A percentile compares a stretch with the other conserved stretches of the same genome.
Conservation (phyloP, 257 asterid genomes). For the Fraxinus anomala region DNA sequence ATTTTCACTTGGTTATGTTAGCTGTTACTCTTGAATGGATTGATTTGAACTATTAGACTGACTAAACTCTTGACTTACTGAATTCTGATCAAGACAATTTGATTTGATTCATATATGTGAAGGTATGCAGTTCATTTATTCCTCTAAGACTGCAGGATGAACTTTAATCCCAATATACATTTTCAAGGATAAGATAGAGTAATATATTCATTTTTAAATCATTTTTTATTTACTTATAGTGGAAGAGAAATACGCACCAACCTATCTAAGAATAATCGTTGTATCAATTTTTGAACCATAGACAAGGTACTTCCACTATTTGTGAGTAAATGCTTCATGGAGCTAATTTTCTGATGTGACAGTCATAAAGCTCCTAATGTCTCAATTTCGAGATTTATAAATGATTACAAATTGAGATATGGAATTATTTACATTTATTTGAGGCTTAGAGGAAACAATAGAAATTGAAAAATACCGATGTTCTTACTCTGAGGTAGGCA, state of each 20-base stretch:
- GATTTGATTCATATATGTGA: background rate
- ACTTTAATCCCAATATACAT: background rate
- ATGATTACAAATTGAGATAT: background rate
- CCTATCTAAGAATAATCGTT: background rate
- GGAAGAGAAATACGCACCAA: background rate
- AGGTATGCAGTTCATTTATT: slow-evolving; percentile 1
- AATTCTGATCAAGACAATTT: background rate
- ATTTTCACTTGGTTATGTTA: background rate
- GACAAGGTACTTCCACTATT: background rate
- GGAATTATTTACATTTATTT: too few species aligned
- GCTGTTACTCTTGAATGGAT: background rate
- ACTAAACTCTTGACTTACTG: background rate
- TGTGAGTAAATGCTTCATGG: background rate
- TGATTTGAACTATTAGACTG: background rate
- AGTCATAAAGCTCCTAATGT: too few species aligned
- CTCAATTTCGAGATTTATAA: background rate
- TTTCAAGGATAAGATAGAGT: background rate
- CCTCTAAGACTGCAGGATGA: background rate
- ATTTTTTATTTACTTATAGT: background rate
- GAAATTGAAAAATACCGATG: too few species aligned
- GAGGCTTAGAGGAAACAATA: too few species aligned
- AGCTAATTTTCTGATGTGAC: background rate
- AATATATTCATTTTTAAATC: background rate
- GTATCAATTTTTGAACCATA: background rate
- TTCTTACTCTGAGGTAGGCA: too few species aligned